Evolutionary conservation across 1,139 yeast species (phyloP), one percentile per base, ranked within the genome.

Genomic region (Nakaseomyces bracarensis): DNA sequence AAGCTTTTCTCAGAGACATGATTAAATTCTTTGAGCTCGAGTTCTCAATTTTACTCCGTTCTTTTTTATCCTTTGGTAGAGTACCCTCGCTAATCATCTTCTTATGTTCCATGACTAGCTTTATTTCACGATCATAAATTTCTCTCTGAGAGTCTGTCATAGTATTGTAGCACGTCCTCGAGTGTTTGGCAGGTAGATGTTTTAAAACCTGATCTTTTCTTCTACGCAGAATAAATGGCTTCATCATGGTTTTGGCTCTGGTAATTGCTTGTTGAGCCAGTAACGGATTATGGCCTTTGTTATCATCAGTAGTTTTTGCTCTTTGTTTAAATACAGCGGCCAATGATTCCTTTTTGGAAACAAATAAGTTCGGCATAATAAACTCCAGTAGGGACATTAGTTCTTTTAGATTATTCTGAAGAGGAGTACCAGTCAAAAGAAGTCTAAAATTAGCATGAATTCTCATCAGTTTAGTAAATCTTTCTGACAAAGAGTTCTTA

Each of bases 161-260:
- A 2, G 74, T 77, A 62, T 96, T 86, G 49, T 70, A 71, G 39
- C 75, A 75, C 33, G 82, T 72, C 36, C 67, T 68, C 48, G 81
- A 86, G 39, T 69, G 65, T 58, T 93, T 91, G 22, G 74, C 71
- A 0, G 98, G 98, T 50, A 91, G 68, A 60, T 91, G 93, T 57
- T 83, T 77, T 58, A 91, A 71, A 9, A 91, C 98, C 63, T 91
- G 97, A 45, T 77, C 83, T 66, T 91, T 91, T 57, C 82, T 82
- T 60, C 99, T 79, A 61, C 99, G 74, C 54, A 91, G 69, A 8
- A 91, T 91, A 66, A 91, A 91, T 4, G 99, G 99, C 2, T 95
- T 83, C 98, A 91, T 91, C 96, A 91, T 91, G 3, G 93, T 82
- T 61, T 85, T 86, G 5, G 99, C 99, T 57, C 87, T 83, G 35